Evolutionary conservation across 1,284 basidiomycete species (phyloP), one percentile per base, ranked within the genome.

Genomic region (Psilocybe mexicana): DNA sequence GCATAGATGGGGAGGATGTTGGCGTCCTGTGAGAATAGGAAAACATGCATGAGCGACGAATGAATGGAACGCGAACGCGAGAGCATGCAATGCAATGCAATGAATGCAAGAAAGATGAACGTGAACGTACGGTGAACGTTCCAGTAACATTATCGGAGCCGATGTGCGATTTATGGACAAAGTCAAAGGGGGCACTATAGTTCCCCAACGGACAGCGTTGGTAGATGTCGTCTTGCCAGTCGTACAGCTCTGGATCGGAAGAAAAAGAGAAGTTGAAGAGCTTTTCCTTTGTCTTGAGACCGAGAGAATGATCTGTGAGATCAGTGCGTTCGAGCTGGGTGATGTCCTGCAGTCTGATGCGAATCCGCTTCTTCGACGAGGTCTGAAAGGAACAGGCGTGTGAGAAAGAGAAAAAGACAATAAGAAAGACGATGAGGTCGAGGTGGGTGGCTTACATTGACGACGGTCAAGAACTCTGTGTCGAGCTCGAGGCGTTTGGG

Each of bases 211-310:
- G 73, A 49, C 69, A 73, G 2, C 73, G 71, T 44, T 69, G 68
- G 58, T 76, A 76, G 23, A 77, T 72, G 55, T 76, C 76, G 54
- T 77, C 76, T 52, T 74, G 73, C 76, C 76, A 77, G 60, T 76
- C 74, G 60, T 77, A 76, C 7, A 77, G 67, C 48, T 74, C 73
- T 14, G 67, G 65, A 55, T 77, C 76, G 24, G 67, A 70, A 33
- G 72, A 64, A 51, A 77, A 75, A 0, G 72, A 70, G 10, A 77
- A 54, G 54, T 70, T 70, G 61, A 71, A 74, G 12, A 64, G 62
- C 52, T 69, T 74, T 23, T 68, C 67, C 47, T 63, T 70, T 6
- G 67, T 67, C 44, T 66, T 67, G 43, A 76, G 62, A 23, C 62
- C 62, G 28, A 76, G 63, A 11, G 70, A 71, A 51, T 69, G 67